Evolutionary conservation across 2,329 filamentous ascomycete genomes (phyloP), one percentile per base, ranked within the genome.

Genomic region (Diaporthe ampelina): DNA sequence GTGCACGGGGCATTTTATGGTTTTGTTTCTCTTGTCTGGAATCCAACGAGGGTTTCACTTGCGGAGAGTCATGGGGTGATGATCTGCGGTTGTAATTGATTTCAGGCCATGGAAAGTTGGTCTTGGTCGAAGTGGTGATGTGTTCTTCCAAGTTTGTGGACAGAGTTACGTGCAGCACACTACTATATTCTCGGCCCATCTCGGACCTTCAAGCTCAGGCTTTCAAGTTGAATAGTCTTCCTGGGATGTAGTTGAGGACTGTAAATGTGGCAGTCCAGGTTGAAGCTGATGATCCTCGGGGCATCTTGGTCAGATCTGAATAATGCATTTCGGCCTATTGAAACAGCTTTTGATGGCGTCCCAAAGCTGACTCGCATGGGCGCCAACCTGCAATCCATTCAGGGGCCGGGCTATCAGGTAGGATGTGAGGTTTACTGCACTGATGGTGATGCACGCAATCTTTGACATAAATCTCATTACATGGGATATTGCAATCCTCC

Each of bases 381-480:
- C 37, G 37, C 37, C 37, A 13, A 9, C 8, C 7, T 19, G 11
- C 37, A 35, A 24, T 26, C 29, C 61, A 11, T 52, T 37, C 4
- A 24, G 21, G 37, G 21, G 32, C 3, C 32, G 10, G 26, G 21
- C 17, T 35, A 21, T 15, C 8, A 43, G 13, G 13, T 61, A 26
- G 35, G 19, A 3, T 24, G 40, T 4, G 58, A 29, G 5, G 3
- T 29, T 24, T 48, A 4, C 19, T 32, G 11, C 26, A 26, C 13
- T 65, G 3, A 9, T 50, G 8, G 17, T 50, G 8, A 26, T 8
- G 45, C 11, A 52, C 3, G 48, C n/a, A 65, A 48, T 15, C 2
- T 43, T 54, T 68, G 63, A 54, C 32, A 40, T 68, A 21, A 26
- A 40, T 54, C 32, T 52, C 63, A 54, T 68, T 29, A 37, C 24